Evolutionary conservation across 176 grass and related monocot species (phyloP).

Genomic region (sorghum (Sorghum bicolor)): DNA sequence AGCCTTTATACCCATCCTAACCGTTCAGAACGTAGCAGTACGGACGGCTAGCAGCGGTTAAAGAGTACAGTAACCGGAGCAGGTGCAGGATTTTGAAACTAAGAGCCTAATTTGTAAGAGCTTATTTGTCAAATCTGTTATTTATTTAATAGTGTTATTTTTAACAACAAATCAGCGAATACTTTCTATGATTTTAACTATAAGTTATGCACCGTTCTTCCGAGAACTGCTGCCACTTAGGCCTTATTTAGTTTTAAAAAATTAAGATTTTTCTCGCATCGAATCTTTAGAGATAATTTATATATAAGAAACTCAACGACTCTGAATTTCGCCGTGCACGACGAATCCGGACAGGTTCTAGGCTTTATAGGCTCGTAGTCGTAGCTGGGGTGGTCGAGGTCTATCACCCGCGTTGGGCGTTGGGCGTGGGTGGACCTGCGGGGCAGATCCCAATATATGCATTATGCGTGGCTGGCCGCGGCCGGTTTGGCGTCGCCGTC

Average conservation of each 20-base stretch:
- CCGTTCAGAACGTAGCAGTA: background rate
- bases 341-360: background rate
- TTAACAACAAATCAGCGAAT: too few relatives aligned
- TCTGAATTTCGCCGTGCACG: too few relatives aligned
- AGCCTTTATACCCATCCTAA: background rate
- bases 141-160: too few relatives aligned
- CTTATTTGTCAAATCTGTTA: too few relatives aligned
- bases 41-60: background rate
- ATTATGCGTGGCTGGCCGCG: background rate
- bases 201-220: too few relatives aligned
- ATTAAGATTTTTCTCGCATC: too few relatives aligned
- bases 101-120: too few relatives aligned
- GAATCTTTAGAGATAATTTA: too few relatives aligned
- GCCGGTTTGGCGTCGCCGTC: conserved; percentile 24
- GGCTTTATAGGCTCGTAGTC: background rate
- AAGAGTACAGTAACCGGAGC: background rate
- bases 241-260: too few relatives aligned
- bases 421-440: background rate
- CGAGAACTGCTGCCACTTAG: too few relatives aligned
- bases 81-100: background rate
- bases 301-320: too few relatives aligned
- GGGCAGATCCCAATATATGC: background rate
- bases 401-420: background rate
- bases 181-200: too few relatives aligned
- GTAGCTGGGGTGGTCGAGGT: background rate